Base-by-base conservation (phyloP, 2,329 filamentous ascomycete genomes). In the Metarhizium rileyi region DNA sequence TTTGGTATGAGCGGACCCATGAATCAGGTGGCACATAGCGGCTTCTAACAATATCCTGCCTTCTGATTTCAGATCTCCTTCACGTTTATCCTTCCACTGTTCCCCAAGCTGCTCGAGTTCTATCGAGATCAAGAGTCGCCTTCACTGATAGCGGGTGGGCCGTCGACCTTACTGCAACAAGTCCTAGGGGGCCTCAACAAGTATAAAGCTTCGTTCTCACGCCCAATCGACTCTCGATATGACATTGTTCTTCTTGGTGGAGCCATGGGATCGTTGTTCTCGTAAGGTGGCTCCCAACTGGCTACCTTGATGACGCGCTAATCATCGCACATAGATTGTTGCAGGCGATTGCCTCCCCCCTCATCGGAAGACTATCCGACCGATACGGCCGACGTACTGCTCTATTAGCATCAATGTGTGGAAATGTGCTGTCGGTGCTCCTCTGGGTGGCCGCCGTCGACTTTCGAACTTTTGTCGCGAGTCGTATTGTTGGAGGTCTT, bases 1-100 rank as follows among this genome's bases (percentile, higher is more conserved):
- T 67, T 70, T 97, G 69, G 91, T 96, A 78, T 25, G 18, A 50
- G 40, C 49, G 22, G 22, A 47, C 33, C 49, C 51, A n/a, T 44
- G 20, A 22, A 35, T 28, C 27, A 28, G 12, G 23, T 26, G n/a
- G 28, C 5, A 20, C n/a, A 9, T 2, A 16, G 38, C 30, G 16
- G 28, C 46, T 6, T 28, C 23, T 49, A 6, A 44, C 33, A 14
- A 25, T 18, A n/a, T 42, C 48, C 45, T 33, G 27, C 38, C 18
- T 23, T 9, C 38, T 33, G 27, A 18, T 16, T 25, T 16, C 53
- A 96, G 91, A 88, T 97, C 61, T 96, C 91, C 50, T 98, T 98
- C 67, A 98, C 93, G 27, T 96, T 98, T 65, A 97, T 97, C 64
- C 84, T 98, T 8, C 93, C 93, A 0, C 81, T 98, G 33, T 98